Percentiles rank a stretch among this genome's conserved stretches.
Conservation (phyloP, 768 basidiomycete genomes). For the Strobilomyces echinocephalus region DNA sequence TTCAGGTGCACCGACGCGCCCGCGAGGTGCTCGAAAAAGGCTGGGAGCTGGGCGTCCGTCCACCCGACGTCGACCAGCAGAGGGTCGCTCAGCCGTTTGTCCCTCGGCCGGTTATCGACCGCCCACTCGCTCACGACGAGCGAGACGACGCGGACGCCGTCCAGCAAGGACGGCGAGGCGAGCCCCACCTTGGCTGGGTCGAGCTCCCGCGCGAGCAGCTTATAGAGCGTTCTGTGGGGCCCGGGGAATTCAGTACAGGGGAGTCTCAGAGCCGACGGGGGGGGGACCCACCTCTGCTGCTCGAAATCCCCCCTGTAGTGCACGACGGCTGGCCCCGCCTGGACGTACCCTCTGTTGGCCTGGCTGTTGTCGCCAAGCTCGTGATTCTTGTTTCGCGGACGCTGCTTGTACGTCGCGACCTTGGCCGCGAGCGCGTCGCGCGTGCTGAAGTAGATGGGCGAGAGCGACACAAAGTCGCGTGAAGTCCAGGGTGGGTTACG, state of each 20-base stretch:
- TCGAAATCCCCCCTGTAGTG: slow-evolving; percentile 42
- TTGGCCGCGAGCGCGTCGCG: slow-evolving; percentile 34
- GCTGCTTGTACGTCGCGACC: slow-evolving; percentile 36
- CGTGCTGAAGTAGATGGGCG: slow-evolving; percentile 41
- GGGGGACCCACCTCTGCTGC: slow-evolving; percentile 34
- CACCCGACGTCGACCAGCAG: slow-evolving; percentile 37
- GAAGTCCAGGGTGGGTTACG: slow-evolving; percentile 14
- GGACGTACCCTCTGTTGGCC: slow-evolving; percentile 37
- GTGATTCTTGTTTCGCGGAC: slow-evolving; percentile 31
- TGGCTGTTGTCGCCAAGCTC: slow-evolving; percentile 35
- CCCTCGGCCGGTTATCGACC: slow-evolving; percentile 29
- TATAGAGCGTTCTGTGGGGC: slow-evolving; percentile 29
- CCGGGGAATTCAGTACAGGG: too few species aligned
- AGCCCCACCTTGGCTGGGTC: slow-evolving; percentile 32
- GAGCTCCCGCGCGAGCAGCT: slow-evolving; percentile 22
- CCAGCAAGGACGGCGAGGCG: slow-evolving; percentile 29
- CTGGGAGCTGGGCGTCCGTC: slow-evolving; percentile 35
- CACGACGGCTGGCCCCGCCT: slow-evolving; percentile 13
- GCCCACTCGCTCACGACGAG: slow-evolving; percentile 35
- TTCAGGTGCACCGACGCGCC: slow-evolving; percentile 19
- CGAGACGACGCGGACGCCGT: slow-evolving; percentile 30
- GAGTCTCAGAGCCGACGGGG: too few species aligned
- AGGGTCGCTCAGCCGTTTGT: slow-evolving; percentile 31
- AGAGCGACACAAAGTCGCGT: slow-evolving; percentile 40
- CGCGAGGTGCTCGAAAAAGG: slow-evolving; percentile 18